phyloP scores from a whole-genome alignment of 768 basidiomycete genomes.

The Trametes sanguinea region DNA sequence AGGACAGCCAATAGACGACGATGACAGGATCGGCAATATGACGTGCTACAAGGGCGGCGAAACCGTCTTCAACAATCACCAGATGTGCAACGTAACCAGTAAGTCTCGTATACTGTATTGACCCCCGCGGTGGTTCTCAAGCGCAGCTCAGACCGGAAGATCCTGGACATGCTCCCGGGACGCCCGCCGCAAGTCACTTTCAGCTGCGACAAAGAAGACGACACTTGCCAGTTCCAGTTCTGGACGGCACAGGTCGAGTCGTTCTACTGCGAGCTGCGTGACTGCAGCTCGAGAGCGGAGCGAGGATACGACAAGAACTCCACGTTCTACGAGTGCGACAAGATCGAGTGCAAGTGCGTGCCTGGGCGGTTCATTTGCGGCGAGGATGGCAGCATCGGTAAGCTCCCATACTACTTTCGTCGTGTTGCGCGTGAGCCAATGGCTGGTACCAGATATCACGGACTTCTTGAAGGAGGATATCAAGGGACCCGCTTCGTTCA shows the following conservation, averaged over 20 bases:
- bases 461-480: constrained; percentile 92
- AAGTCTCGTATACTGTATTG: constrained; percentile 34
- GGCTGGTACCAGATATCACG: constrained; percentile 67
- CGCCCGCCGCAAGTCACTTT: constrained; percentile 97
- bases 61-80: constrained; percentile 93
- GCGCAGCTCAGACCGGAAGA: constrained; percentile 74
- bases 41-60: constrained; percentile 93
- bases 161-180: constrained; percentile 88
- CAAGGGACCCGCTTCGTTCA: constrained; percentile 87
- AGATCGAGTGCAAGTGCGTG: constrained; percentile 90
- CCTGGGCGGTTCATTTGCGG: constrained; percentile 94
- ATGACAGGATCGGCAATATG: constrained; percentile 60
- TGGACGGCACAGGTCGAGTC: constrained; percentile 96
- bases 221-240: constrained; percentile 92
- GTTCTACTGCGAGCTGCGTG: constrained; percentile 88
- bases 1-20: constrained; percentile 41
- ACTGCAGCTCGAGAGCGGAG: constrained; percentile 55
- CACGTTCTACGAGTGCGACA: constrained; percentile 79
- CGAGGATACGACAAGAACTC: constrained; percentile 65
- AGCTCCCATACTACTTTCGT: constrained; percentile 34
- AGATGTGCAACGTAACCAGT: constrained; percentile 99
- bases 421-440: neutral
- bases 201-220: constrained; percentile 67
- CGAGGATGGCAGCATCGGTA: constrained; percentile 90
- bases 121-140: too few relatives aligned